Evolutionary conservation across 2,329 filamentous ascomycete species (phyloP).

Genomic region (Colletotrichum endophyticum): DNA sequence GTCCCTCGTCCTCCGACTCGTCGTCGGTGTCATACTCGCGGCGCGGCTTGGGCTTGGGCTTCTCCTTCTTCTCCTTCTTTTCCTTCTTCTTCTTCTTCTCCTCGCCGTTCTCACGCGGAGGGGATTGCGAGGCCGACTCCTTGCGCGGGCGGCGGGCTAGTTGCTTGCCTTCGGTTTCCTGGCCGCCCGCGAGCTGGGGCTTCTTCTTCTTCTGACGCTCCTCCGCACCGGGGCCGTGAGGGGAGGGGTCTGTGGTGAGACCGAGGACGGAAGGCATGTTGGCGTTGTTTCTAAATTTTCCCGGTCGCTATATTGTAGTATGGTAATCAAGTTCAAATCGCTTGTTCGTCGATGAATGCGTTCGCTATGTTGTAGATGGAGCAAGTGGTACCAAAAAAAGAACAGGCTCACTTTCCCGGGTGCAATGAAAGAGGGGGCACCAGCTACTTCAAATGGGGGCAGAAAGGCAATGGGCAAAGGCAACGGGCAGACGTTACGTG

Average conservation of each 20-base stretch:
- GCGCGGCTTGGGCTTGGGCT: neutral
- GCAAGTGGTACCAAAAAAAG: neutral
- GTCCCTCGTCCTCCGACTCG: constrained; percentile 15
- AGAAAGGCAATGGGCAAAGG: neutral
- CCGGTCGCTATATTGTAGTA: neutral
- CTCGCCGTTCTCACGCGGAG: neutral
- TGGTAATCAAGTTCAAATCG: neutral
- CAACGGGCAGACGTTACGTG: neutral
- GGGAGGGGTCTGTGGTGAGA: constrained; percentile 32
- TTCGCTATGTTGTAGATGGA: neutral
- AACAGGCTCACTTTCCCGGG: neutral
- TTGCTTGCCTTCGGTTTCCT: constrained; percentile 10
- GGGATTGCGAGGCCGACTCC: constrained; percentile 9
- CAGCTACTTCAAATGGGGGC: neutral
- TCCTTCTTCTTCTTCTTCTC: constrained; percentile 10
- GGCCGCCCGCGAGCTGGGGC: neutral
- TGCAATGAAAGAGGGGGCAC: neutral
- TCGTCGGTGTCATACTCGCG: constrained; percentile 9
- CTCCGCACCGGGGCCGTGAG: constrained; percentile 19
- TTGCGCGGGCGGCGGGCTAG: constrained; percentile 14
- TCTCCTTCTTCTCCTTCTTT: neutral
- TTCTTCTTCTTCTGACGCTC: constrained; percentile 19
- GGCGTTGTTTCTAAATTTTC: neutral
- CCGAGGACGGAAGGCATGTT: constrained; percentile 36
- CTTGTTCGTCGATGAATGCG: neutral